Conservation (phyloP, 2,329 filamentous ascomycete species). For the Arachnopeziza araneosa region DNA sequence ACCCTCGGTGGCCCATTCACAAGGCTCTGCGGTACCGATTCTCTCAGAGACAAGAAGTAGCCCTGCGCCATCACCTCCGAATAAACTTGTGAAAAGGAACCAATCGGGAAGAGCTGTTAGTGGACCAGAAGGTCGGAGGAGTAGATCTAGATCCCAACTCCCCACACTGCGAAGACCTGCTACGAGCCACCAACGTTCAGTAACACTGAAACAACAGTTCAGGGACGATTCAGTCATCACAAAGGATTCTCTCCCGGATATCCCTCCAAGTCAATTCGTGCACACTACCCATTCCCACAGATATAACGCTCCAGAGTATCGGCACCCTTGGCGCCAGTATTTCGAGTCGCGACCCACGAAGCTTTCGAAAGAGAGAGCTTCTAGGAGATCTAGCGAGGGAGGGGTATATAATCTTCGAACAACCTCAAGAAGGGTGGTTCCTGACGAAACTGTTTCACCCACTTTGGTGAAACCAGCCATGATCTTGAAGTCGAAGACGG, state of each 20-base stretch:
- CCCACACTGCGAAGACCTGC: slow-evolving; percentile 66
- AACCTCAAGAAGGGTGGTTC: slow-evolving; percentile 27
- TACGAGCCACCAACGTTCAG: slow-evolving; percentile 73
- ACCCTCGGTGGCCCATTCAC: slow-evolving; percentile 58
- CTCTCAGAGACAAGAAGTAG: slow-evolving; percentile 33
- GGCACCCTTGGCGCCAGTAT: slow-evolving; percentile 27
- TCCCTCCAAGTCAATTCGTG: slow-evolving; percentile 9
- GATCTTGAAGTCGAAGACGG: slow-evolving; percentile 20
- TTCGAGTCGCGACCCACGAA: slow-evolving; percentile 30
- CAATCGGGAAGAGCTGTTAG: slow-evolving; percentile 48
- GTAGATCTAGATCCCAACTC: slow-evolving; percentile 54
- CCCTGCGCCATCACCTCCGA: slow-evolving; percentile 49
- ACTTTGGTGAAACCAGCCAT: slow-evolving; percentile 29
- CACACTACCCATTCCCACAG: slow-evolving; percentile 16
- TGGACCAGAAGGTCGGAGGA: slow-evolving; percentile 36
- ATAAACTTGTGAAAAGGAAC: slow-evolving; percentile 73
- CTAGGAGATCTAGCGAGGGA: slow-evolving; percentile 24
- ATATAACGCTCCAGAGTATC: slow-evolving; percentile 15
- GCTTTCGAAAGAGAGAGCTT: slow-evolving; percentile 24
- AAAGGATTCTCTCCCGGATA: slow-evolving; percentile 10
- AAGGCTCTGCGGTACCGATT: slow-evolving; percentile 63
- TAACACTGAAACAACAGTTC: slow-evolving; percentile 54
- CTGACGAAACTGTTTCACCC: slow-evolving; percentile 23
- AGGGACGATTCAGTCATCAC: slow-evolving; percentile 20
- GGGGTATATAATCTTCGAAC: slow-evolving; percentile 19